phyloP scores from a whole-genome alignment of 2,329 filamentous ascomycete genomes.

The Diaporthe sp. region DNA sequence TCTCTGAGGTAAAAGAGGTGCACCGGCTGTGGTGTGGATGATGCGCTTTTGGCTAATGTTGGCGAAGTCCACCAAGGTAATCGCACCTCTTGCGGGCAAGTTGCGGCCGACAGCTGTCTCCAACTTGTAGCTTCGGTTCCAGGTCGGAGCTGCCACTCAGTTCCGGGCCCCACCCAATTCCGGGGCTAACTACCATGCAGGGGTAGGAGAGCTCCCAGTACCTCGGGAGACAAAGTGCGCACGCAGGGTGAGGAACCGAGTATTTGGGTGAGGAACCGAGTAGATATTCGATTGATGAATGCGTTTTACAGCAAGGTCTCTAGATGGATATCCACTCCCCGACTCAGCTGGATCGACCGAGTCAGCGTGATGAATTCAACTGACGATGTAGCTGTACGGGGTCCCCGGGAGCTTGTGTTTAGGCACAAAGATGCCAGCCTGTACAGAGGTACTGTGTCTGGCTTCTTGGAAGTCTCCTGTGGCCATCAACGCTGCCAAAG shows the following conservation, averaged over 20 bases:
- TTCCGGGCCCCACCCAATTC: neutral
- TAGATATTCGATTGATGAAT: neutral
- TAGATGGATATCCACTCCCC: neutral
- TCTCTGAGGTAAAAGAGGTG: neutral
- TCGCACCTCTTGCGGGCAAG: neutral
- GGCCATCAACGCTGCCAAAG: neutral
- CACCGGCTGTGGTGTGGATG: neutral
- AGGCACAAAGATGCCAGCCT: neutral
- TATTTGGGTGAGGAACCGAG: neutral
- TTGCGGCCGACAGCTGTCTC: conserved; percentile 18
- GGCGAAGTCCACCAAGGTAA: neutral
- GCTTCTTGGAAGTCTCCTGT: neutral
- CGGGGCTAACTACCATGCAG: neutral
- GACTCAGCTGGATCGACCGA: conserved; percentile 4
- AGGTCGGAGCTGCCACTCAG: neutral
- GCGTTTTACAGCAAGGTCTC: too few species aligned
- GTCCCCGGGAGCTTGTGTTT: neutral
- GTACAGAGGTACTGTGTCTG: neutral
- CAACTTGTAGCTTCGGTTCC: neutral
- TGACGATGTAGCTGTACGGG: neutral
- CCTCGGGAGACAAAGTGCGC: neutral
- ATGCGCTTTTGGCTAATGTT: neutral
- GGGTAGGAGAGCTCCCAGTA: neutral
- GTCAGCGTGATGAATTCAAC: neutral
- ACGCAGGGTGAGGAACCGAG: neutral